These are phyloP conservation scores for Elongisporangium undulatum DNA, from an alignment of 352 stramenopile genomes.

Conservation along the genomic window DNA sequence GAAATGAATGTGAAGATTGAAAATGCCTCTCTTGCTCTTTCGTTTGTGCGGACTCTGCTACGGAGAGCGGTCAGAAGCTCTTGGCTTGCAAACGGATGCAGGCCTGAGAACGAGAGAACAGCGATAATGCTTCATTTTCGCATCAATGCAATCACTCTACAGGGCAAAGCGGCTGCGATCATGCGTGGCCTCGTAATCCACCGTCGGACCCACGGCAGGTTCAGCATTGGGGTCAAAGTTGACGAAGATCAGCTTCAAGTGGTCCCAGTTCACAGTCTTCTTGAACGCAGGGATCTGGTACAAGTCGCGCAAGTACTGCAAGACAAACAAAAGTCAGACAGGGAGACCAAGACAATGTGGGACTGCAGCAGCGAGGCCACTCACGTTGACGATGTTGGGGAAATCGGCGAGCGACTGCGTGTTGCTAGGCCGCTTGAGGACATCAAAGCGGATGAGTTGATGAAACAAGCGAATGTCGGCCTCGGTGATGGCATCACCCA, in stretches of 20 bases:
- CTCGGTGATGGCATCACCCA: conserved; percentile 28
- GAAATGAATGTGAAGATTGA: no score
- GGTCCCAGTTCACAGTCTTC: conserved; percentile 73
- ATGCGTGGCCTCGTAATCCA: conserved; percentile 24
- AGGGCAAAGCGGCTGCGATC: conserved; percentile 8
- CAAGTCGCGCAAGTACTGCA: conserved; percentile 43
- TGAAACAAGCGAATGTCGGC: conserved; percentile 38
- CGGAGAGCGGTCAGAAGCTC: no score
- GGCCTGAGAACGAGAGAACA: no score
- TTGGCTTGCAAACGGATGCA: no score
- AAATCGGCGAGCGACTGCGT: conserved; percentile 45
- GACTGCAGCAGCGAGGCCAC: not conserved
- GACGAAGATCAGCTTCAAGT: conserved; percentile 88
- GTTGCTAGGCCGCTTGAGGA: conserved; percentile 15
- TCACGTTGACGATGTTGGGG: conserved; percentile 35
- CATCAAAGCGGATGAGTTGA: conserved; percentile 29
- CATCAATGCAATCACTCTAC: not conserved
- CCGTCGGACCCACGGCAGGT: conserved; percentile 44
- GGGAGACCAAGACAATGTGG: no score
- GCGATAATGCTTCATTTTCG: no score
- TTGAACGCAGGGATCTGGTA: conserved; percentile 79
- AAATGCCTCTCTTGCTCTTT: no score
- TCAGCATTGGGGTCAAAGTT: conserved; percentile 68
- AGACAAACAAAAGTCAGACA: conserved; percentile 1
- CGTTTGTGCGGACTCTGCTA: no score